Percentiles rank a stretch among this genome's conserved stretches.
Evolutionary conservation across 257 asterid species (phyloP).

Genomic region (Apocynum venetum): DNA sequence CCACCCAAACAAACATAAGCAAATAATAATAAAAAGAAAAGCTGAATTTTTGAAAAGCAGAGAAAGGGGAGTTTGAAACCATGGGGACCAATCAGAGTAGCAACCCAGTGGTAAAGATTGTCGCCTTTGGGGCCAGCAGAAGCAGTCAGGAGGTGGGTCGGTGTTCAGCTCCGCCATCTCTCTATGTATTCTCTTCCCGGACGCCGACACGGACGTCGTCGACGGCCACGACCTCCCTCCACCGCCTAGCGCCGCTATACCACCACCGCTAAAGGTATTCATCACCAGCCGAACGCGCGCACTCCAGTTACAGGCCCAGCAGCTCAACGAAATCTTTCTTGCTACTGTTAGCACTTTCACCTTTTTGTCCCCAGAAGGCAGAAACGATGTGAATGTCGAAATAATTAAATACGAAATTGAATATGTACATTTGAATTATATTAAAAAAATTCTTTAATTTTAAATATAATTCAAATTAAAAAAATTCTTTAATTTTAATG

Average conservation of each 20-base stretch:
- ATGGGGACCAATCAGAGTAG: conserved; percentile 80
- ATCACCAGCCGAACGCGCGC: not conserved
- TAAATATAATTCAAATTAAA: too few relatives aligned
- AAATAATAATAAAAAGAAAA: not conserved
- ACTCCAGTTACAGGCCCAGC: not conserved
- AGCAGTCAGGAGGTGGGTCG: conserved; percentile 85
- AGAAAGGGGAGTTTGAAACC: conserved; percentile 27
- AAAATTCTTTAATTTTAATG: too few relatives aligned
- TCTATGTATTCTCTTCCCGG: conserved; percentile 83
- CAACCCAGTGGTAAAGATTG: conserved; percentile 97
- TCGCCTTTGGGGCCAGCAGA: conserved; percentile 98
- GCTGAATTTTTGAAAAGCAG: not conserved
- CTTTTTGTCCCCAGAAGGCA: not conserved
- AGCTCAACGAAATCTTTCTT: not conserved
- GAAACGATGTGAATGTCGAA: not conserved
- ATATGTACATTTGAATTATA: too few relatives aligned
- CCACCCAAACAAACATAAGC: not conserved
- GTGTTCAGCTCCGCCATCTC: conserved; percentile 76
- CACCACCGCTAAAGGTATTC: conserved; percentile 7
- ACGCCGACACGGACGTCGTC: conserved; percentile 79
- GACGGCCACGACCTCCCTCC: conserved; percentile 88
- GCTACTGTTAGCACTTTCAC: not conserved
- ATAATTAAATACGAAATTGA: too few relatives aligned
- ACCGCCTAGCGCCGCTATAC: conserved; percentile 17
- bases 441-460: too few relatives aligned